These are phyloP conservation scores for Coemansia sp. DNA, from an alignment of 192 early-diverging fungal species.

Conservation along the genomic window DNA sequence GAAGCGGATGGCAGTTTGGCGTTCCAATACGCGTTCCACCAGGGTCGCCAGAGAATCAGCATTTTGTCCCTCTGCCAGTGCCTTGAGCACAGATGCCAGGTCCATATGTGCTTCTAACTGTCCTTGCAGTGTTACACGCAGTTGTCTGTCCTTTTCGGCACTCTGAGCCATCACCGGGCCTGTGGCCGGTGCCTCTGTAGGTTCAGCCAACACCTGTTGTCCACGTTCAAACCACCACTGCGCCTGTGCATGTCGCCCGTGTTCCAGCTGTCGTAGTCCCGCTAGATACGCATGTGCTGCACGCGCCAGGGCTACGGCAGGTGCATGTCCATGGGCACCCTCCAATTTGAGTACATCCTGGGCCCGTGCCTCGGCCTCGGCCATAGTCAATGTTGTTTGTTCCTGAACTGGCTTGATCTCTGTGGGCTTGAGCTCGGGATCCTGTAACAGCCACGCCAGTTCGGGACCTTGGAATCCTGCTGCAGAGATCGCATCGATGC, in stretches of 20 bases:
- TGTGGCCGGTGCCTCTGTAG: neutral
- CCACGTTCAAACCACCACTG: slow-evolving; percentile 32
- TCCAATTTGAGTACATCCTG: slow-evolving; percentile 5
- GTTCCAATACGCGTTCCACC: slow-evolving; percentile 17
- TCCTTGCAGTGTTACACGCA: slow-evolving; percentile 6
- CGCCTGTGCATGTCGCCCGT: slow-evolving; percentile 14
- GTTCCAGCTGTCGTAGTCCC: slow-evolving; percentile 35
- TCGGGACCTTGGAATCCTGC: too few relatives aligned
- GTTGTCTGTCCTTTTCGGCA: slow-evolving; percentile 28
- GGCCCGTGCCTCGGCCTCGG: slow-evolving; percentile 17
- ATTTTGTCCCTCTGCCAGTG: slow-evolving; percentile 6
- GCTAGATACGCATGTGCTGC: slow-evolving; percentile 30
- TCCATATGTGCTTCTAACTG: slow-evolving; percentile 20
- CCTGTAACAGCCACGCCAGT: too few relatives aligned
- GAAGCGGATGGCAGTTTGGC: slow-evolving; percentile 25
- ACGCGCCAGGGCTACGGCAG: slow-evolving; percentile 13
- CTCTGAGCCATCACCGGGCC: slow-evolving; percentile 13
- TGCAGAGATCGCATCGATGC: too few relatives aligned
- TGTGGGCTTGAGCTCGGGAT: too few relatives aligned
- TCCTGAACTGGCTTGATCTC: too few relatives aligned
- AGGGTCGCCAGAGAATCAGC: slow-evolving; percentile 7
- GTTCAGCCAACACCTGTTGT: neutral
- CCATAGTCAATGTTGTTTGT: too few relatives aligned
- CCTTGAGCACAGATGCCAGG: slow-evolving; percentile 15
- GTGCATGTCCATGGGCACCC: neutral